phyloP scores from a whole-genome alignment of 176 grass and related monocot species.

The Saccharum spontaneum region DNA sequence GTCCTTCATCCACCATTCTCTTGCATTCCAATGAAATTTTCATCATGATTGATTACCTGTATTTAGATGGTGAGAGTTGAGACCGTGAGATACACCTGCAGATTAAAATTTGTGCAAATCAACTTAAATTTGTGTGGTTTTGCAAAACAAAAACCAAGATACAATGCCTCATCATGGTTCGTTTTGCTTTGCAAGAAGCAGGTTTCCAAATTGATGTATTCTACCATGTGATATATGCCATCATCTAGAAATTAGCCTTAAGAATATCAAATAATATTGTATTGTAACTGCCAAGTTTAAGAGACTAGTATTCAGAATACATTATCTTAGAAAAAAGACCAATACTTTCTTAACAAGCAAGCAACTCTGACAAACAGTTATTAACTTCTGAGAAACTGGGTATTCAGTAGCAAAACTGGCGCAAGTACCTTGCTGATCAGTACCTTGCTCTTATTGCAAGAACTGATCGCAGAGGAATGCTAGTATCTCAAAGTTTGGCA shows the following conservation, averaged over 20 bases:
- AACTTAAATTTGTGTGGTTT: background rate
- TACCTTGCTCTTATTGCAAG: too few relatives aligned
- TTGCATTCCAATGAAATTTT: background rate
- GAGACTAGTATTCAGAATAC: background rate
- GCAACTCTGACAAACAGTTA: too few relatives aligned
- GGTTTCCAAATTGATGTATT: background rate
- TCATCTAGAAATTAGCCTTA: too few relatives aligned
- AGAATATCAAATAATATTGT: background rate
- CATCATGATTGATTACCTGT: background rate
- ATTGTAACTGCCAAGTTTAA: too few relatives aligned
- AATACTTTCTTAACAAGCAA: background rate
- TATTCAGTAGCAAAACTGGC: background rate
- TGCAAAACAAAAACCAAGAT: background rate
- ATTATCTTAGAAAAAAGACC: background rate
- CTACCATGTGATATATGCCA: background rate
- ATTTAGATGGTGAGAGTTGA: background rate
- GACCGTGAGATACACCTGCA: background rate
- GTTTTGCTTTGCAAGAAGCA: background rate
- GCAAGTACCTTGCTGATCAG: background rate
- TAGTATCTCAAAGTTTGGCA: background rate
- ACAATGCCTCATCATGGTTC: background rate
- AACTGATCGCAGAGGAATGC: background rate
- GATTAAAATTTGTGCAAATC: background rate
- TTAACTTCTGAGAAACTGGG: too few relatives aligned
- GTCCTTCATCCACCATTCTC: constrained; percentile 3